Evolutionary conservation across 768 basidiomycete genomes (phyloP).

Genomic region (Mrakia gelida): DNA sequence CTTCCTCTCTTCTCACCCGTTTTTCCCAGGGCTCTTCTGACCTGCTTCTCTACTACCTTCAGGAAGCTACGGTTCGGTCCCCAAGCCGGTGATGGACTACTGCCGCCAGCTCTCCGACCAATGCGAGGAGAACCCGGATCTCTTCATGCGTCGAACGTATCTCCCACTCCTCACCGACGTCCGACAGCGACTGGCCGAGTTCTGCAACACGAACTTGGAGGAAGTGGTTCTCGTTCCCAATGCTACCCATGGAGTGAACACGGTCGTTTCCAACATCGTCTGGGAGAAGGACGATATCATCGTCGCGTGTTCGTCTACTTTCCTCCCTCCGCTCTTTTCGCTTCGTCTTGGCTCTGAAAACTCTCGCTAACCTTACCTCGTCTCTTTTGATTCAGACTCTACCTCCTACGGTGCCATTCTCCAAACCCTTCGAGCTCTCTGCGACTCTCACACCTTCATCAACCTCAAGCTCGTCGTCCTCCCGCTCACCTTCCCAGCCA

Average conservation of each 20-base stretch:
- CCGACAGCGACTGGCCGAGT: constrained; percentile 5
- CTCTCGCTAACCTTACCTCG: background rate
- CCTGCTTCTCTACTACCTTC: background rate
- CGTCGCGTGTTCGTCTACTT: constrained; percentile 50
- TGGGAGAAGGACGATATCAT: constrained; percentile 67
- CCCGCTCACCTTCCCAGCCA: constrained; percentile 55
- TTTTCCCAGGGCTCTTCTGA: background rate
- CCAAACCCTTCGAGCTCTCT: constrained; percentile 54
- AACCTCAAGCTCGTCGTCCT: constrained; percentile 53
- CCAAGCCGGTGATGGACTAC: constrained; percentile 22
- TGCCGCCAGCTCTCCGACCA: constrained; percentile 44
- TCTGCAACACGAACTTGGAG: background rate
- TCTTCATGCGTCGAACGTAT: constrained; percentile 42
- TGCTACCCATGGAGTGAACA: constrained; percentile 60
- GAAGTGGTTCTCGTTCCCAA: constrained; percentile 50
- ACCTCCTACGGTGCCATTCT: constrained; percentile 59
- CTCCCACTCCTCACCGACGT: constrained; percentile 39
- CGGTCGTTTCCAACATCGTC: constrained; percentile 61
- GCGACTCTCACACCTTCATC: constrained; percentile 46
- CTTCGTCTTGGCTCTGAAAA: background rate
- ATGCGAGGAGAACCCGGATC: constrained; percentile 43
- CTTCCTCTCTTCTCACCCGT: no score
- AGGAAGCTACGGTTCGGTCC: constrained; percentile 29
- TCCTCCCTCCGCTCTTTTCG: background rate
- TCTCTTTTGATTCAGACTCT: constrained; percentile 45